These are phyloP conservation scores for Endotrypanum monterogeii DNA, from an alignment of 208 protist species.

Conservation along the genomic window DNA sequence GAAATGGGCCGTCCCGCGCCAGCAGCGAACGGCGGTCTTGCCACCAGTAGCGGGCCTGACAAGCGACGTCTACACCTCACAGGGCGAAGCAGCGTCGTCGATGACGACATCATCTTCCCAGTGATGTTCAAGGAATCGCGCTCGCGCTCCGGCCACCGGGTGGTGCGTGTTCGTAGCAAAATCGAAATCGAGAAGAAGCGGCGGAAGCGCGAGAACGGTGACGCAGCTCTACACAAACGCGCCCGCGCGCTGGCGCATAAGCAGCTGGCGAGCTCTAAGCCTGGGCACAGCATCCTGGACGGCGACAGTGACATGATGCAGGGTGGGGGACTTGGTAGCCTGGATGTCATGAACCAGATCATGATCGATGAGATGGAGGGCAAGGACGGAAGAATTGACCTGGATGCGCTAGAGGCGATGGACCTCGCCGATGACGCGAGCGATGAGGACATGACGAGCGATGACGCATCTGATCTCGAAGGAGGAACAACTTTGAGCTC, in stretches of 20 bases:
- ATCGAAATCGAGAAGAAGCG: conserved; percentile 35
- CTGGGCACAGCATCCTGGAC: conserved; percentile 33
- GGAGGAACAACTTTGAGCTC: conserved; percentile 11
- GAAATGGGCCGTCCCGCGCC: conserved; percentile 32
- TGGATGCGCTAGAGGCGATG: conserved; percentile 49
- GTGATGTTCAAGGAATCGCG: conserved; percentile 76
- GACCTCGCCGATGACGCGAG: conserved; percentile 21
- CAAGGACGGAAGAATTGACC: conserved; percentile 36
- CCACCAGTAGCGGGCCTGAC: not conserved
- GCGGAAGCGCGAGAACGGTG: conserved; percentile 23
- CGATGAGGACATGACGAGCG: not conserved
- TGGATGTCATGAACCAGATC: conserved; percentile 25
- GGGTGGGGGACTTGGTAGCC: not conserved
- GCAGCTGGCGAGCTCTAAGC: conserved; percentile 20
- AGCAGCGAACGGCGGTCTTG: conserved; percentile 1
- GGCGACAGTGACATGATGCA: conserved; percentile 22
- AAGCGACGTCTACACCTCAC: conserved; percentile 22
- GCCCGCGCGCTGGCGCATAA: conserved; percentile 19
- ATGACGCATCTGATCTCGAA: not conserved
- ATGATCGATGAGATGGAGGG: conserved; percentile 36
- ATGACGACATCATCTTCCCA: conserved; percentile 76
- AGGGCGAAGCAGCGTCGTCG: conserved; percentile 25
- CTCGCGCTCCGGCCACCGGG: conserved; percentile 43
- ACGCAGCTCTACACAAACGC: conserved; percentile 41
- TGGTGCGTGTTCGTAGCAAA: conserved; percentile 57